Evolutionary conservation across 78 protist species (phyloP).

Genomic region (Speleostelium caveatum): DNA sequence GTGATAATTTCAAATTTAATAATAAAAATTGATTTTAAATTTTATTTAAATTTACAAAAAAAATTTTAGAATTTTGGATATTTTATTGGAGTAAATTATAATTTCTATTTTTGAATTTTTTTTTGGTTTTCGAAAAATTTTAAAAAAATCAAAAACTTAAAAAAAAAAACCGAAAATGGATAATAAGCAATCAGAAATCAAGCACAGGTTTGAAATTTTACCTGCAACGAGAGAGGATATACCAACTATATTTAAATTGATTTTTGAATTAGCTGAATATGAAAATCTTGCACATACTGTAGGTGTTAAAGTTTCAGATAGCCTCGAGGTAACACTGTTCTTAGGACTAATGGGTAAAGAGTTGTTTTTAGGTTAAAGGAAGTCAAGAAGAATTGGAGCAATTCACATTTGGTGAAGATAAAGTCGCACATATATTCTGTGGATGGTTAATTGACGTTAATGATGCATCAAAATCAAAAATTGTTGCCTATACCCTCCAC

Average conservation of each 20-base stretch:
- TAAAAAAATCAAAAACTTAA: too few species aligned
- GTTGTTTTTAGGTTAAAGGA: neutral
- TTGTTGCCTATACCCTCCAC: constrained; percentile 4
- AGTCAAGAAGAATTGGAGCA: neutral
- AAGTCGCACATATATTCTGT: neutral
- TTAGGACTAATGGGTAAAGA: too few species aligned
- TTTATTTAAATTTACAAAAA: too few species aligned
- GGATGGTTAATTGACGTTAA: neutral
- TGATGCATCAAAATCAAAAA: neutral
- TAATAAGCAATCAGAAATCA: too few species aligned
- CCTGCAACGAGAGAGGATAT: constrained; percentile 44
- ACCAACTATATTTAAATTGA: constrained; percentile 13
- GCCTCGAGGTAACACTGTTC: neutral
- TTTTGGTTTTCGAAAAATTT: too few species aligned
- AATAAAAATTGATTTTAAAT: too few species aligned
- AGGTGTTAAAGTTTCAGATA: neutral
- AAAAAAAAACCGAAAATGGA: too few species aligned
- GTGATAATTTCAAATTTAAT: too few species aligned
- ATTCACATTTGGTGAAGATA: constrained; percentile 7
- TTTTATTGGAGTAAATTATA: too few species aligned
- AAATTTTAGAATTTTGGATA: too few species aligned
- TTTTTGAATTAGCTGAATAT: constrained; percentile 46
- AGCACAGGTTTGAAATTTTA: too few species aligned
- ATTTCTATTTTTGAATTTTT: too few species aligned
- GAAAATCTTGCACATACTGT: constrained; percentile 56